Evolutionary conservation across 208 protist species (phyloP), one percentile per base, ranked within the genome.

Genomic region (Leishmania gerbilli): DNA sequence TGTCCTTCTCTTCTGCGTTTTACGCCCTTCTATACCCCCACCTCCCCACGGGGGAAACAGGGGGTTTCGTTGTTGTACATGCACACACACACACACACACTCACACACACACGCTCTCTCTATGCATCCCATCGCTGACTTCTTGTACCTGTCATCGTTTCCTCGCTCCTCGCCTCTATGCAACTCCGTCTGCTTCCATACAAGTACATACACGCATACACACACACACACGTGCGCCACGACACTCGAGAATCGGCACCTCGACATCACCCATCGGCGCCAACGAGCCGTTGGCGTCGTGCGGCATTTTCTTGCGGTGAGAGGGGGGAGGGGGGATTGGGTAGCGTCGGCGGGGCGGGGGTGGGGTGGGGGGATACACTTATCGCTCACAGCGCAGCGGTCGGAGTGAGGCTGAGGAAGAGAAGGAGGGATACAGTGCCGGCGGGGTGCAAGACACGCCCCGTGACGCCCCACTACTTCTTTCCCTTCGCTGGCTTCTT

Each of bases 401-500:
- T 17, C 56, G n/a, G 7, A 27, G 71, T 27, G 45, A 51, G 49
- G 31, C 2, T 45, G 49, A 45, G 62, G 24, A 19, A 34, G 27
- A 51, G 55, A 78, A 37, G 74, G 51, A 77, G 17, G 11, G 53
- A 65, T 17, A 47, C 7, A 21, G 37, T 51, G 3, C 9, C 37
- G 51, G 24, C 53, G 11, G 55, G n/a, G 40, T n/a, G 40, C 67
- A 21, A 24, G 13, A 71, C 21, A 71, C 34, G 0, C 67, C 19
- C 1, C 3, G 34, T 27, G 67, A 72, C 31, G 65, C 21, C 2
- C n/a, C n/a, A 13, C 27, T 86, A 86, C 81, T 91, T 91, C 79
- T 90, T 88, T 15, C 69, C 84, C 68, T 87, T 87, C 9, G 76
- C 76, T 42, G 84, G 55, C 75, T 84, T 86, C 42, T 84, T 84